Evolutionary conservation across 495 filamentous ascomycete species (phyloP).

Genomic region (Ramalina intermedia): DNA sequence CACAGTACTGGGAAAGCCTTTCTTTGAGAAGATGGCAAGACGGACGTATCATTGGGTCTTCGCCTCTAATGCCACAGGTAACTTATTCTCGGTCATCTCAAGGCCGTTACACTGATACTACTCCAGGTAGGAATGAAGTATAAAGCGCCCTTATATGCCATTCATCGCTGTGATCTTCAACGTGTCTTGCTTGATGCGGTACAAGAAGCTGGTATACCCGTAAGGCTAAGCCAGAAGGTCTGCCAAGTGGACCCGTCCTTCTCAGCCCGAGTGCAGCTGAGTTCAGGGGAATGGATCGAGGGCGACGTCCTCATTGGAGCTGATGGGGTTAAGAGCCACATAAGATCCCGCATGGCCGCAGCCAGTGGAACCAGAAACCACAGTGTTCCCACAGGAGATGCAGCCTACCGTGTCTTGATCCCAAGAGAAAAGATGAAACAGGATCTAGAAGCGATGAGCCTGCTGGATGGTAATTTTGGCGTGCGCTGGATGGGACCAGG

Average conservation of each 20-base stretch:
- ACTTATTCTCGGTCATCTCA: too few relatives aligned
- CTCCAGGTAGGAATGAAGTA: not conserved
- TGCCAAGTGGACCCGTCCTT: constrained; percentile 39
- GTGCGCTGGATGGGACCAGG: constrained; percentile 67
- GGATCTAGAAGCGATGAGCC: constrained; percentile 51
- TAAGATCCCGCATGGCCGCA: constrained; percentile 47
- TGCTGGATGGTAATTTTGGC: constrained; percentile 52
- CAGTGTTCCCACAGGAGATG: constrained; percentile 59
- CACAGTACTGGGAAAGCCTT: constrained; percentile 9
- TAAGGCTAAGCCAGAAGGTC: constrained; percentile 38
- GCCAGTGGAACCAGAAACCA: constrained; percentile 36
- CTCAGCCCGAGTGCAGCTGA: constrained; percentile 24
- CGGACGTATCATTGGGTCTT: not conserved
- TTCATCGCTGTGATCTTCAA: not conserved
- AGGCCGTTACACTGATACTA: too few relatives aligned
- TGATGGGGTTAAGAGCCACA: constrained; percentile 59
- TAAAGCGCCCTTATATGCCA: not conserved
- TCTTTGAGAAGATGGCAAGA: not conserved
- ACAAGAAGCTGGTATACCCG: constrained; percentile 31
- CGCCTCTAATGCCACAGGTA: constrained; percentile 1
- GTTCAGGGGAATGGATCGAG: constrained; percentile 22
- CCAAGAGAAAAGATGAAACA: constrained; percentile 47
- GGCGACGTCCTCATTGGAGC: constrained; percentile 57
- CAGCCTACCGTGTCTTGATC: constrained; percentile 79
- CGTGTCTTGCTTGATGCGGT: not conserved